Percentiles rank a stretch among this genome's conserved stretches.
phyloP scores from a whole-genome alignment of 2,329 filamentous ascomycete species.

The Boeremia exigua region DNA sequence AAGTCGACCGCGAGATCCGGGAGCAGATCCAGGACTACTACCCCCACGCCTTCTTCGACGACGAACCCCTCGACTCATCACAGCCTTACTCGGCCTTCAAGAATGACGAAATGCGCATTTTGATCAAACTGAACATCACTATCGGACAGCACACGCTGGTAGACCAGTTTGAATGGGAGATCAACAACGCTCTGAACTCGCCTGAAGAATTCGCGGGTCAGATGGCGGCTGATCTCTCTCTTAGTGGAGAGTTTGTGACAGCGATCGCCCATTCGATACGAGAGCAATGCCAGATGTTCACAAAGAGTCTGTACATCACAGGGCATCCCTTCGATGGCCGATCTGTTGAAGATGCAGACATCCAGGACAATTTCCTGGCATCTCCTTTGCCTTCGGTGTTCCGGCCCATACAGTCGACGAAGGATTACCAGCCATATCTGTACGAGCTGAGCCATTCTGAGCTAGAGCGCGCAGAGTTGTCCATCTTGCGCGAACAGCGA shows the following conservation, averaged over 20 bases:
- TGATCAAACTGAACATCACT: conserved; percentile 96
- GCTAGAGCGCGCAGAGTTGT: conserved; percentile 87
- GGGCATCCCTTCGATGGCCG: conserved; percentile 95
- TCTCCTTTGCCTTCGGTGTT: conserved; percentile 84
- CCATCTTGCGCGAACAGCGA: conserved; percentile 90
- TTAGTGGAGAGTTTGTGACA: conserved; percentile 94
- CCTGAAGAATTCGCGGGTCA: conserved; percentile 91
- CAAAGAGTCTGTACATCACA: conserved; percentile 88
- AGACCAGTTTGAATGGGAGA: conserved; percentile 99
- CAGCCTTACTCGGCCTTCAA: conserved; percentile 94
- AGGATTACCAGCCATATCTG: conserved; percentile 91
- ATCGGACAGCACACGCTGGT: conserved; percentile 93
- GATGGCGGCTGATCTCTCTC: conserved; percentile 87
- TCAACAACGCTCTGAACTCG: conserved; percentile 92
- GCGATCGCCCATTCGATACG: conserved; percentile 98
- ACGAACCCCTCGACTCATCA: conserved; percentile 87
- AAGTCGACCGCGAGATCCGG: conserved; percentile 76
- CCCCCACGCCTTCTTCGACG: conserved; percentile 86
- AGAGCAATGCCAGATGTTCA: conserved; percentile 94
- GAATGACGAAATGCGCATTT: conserved; percentile 97
- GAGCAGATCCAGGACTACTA: conserved; percentile 95
- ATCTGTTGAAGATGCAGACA: conserved; percentile 88
- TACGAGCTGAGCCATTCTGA: conserved; percentile 94
- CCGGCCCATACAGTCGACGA: conserved; percentile 88
- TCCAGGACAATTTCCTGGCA: conserved; percentile 82